Evolutionary conservation across 257 asterid genomes (phyloP), one percentile per base, ranked within the genome.

Genomic region (Gentiana dahurica): DNA sequence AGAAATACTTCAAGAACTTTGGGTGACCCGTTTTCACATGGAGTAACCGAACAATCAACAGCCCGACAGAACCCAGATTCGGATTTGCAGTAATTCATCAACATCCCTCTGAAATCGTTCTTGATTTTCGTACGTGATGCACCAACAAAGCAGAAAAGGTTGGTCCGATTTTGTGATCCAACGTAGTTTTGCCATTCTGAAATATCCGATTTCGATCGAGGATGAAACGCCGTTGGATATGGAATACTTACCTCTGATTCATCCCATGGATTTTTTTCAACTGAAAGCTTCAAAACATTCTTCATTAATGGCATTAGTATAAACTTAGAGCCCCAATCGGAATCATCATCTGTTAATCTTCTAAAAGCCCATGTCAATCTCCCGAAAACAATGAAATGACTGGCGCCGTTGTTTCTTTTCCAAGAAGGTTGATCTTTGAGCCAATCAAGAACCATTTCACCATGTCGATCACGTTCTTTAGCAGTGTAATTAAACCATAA

Each of bases 281-380:
- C 81, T 2, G 77, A 34, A 10, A 82, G 12, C 1, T 66, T 71
- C 13, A 80, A 59, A 5, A 79, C 82, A 24, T 24, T 24, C 24
- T 24, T 24, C 24, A 24, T 24, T 24, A 24, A 24, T 24, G 24
- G 24, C 24, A 82, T 79, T 80, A 75, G 62, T 13, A 79, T 58
- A 55, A 79, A 73, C 35, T 64, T 54, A 0, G 90, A 63, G 1
- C 86, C 90, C 90, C 86, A 82, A 4, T 72, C 86, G 7, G 39
- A 11, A 61, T 77, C 86, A 38, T 49, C 41, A 15, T 77, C 74
- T 2, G 80, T 68, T 6, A 70, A 54, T 5, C 87, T 57, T 3
- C 87, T 71, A 58, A 82, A 82, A 35, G 73, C 91, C 87, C 91
- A 82, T 2, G 91, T 79, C 2, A 82, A 55, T 3, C 91, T 64